Evolutionary conservation across 805 yeast genomes (phyloP), one percentile per base, ranked within the genome.

Genomic region (Sungouiella thailandica): DNA sequence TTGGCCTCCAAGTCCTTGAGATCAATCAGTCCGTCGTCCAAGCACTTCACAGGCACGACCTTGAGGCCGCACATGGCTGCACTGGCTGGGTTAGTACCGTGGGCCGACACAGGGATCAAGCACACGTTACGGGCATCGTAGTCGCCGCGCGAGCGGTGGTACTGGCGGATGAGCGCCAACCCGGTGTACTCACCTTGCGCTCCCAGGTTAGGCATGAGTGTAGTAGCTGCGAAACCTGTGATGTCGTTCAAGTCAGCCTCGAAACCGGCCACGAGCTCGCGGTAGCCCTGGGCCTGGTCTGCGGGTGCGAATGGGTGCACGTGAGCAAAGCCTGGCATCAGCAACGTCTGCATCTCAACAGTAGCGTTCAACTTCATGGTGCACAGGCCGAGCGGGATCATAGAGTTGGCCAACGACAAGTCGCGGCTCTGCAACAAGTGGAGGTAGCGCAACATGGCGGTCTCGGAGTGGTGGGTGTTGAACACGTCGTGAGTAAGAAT

Each of bases 141-240:
- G 53, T 88, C 81, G 26, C 93, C 95, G 28, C 66, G 70, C 14
- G 81, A 65, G 41, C 78, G 75, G 47, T 84, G 76, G 57, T 85
- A 93, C 24, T 83, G 75, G 47, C 79, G 74, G 46, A 93, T 90
- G 28, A 88, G 87, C 39, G 94, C 76, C 40, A 93, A 70, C 18
- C 98, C 98, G 11, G 97, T 77, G 63, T 83, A 93, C 62, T 93
- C 98, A 60, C 98, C 98, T 62, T 90, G 96, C 25, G 98, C 97
- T 47, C 98, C 98, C 25, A 97, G 86, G 58, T 93, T 93, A 43
- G 98, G 98, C 80, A 87, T 94, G 39, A 86, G 66, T 2, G 97
- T 84, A 14, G 95, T 82, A 25, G 85, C 90, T 40, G 80, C 85
- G 52, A 93, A 87, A 0, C 97, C 97, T 8, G 98, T 90, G 44